Percentiles rank a stretch among this genome's conserved stretches.
phyloP scores from a whole-genome alignment of 495 filamentous ascomycete species.

The Annulohypoxylon bovei region DNA sequence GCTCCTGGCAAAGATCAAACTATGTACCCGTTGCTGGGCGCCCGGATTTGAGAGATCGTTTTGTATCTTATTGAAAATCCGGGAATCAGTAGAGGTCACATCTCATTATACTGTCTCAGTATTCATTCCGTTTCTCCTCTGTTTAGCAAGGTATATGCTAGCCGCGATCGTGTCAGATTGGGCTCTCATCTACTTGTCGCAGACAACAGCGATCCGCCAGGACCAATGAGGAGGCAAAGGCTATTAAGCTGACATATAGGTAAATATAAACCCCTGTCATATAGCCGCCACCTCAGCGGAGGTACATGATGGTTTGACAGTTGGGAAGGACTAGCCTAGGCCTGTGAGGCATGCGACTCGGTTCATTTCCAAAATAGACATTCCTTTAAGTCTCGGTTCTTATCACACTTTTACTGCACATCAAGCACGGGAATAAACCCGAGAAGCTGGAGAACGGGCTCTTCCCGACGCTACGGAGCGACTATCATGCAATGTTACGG shows the following conservation, averaged over 20 bases:
- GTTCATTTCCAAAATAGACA: slow-evolving; percentile 28
- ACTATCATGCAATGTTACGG: slow-evolving; percentile 32
- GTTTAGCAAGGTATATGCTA: slow-evolving; percentile 9
- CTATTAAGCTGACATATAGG: slow-evolving; percentile 26
- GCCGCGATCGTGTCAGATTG: slow-evolving; percentile 29
- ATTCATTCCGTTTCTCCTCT: slow-evolving; percentile 36
- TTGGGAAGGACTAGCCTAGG: slow-evolving; percentile 20
- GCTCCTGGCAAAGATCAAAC: slow-evolving; percentile 54
- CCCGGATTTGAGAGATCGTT: slow-evolving; percentile 59
- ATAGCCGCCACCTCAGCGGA: slow-evolving; percentile 4
- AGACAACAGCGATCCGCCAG: not conserved
- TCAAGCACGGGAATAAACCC: slow-evolving; percentile 36
- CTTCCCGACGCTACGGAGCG: slow-evolving; percentile 41
- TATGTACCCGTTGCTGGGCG: slow-evolving; percentile 59
- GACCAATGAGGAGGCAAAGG: slow-evolving; percentile 16
- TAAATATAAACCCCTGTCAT: slow-evolving; percentile 18
- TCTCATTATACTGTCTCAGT: slow-evolving; percentile 24
- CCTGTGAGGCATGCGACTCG: slow-evolving; percentile 4
- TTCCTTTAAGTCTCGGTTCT: slow-evolving; percentile 16
- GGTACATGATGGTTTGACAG: slow-evolving; percentile 7
- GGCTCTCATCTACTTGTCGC: slow-evolving; percentile 20
- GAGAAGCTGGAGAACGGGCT: slow-evolving; percentile 31
- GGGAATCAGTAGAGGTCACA: slow-evolving; percentile 65
- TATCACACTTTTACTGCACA: slow-evolving; percentile 25
- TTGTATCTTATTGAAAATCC: slow-evolving; percentile 55